Conservation (phyloP, 164 flowering plant species). For the Chloranthus sessilifolius region DNA sequence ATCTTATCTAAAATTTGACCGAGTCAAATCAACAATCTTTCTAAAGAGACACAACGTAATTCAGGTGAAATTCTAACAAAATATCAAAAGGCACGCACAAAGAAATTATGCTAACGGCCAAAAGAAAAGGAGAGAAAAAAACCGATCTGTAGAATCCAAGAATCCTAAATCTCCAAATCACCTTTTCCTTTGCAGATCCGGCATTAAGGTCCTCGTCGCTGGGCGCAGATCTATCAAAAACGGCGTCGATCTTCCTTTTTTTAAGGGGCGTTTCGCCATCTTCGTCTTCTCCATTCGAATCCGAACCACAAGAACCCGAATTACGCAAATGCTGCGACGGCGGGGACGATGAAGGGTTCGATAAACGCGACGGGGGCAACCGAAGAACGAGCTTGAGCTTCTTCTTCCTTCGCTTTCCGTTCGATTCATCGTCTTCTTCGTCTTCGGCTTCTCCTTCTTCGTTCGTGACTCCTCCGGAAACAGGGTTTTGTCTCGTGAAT, state of each 20-base stretch:
- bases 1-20: too few species aligned
- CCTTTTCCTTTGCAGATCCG: conserved; percentile 21
- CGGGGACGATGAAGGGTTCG: conserved; percentile 16
- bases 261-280: conserved; percentile 18
- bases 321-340: background rate
- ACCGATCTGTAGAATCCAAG: background rate
- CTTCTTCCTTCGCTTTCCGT: conserved; percentile 40
- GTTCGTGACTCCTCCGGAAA: conserved; percentile 20
- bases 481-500: conserved; percentile 25
- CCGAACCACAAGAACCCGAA: conserved; percentile 15
- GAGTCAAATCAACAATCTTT: too few species aligned
- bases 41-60: too few species aligned
- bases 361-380: conserved; percentile 17
- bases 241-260: conserved; percentile 52
- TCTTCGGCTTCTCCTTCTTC: conserved; percentile 16
- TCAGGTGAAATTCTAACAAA: too few species aligned
- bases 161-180: conserved; percentile 10
- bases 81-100: too few species aligned
- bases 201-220: background rate
- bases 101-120: too few species aligned
- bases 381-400: conserved; percentile 45
- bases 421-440: conserved; percentile 25
- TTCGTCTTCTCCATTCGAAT: conserved; percentile 32
- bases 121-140: too few species aligned
- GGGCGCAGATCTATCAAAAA: conserved; percentile 32